A percentile compares a stretch with the other conserved stretches of the same genome.
Conservation (phyloP, 306 rosid genomes). For the Abrus precatorius region DNA sequence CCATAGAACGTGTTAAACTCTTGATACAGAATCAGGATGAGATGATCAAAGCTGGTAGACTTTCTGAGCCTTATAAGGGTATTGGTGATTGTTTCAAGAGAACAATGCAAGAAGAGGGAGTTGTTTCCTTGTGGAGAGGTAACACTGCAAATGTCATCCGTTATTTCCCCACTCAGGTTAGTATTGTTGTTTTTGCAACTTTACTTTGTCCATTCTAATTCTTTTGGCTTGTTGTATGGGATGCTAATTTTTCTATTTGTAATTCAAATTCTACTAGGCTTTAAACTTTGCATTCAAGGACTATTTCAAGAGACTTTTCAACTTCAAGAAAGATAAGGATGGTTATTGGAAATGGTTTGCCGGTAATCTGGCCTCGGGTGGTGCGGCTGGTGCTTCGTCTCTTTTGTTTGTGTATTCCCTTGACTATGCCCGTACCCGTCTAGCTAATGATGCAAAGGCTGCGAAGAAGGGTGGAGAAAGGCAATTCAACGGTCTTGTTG, state of each 20-base stretch:
- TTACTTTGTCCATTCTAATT: neutral
- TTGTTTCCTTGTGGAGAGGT: conserved; percentile 80
- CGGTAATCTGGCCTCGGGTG: conserved; percentile 89
- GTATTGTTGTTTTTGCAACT: neutral
- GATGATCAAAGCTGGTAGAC: conserved; percentile 83
- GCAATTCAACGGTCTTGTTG: conserved; percentile 81
- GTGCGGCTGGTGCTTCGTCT: conserved; percentile 91
- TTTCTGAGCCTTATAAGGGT: conserved; percentile 88
- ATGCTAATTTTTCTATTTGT: conserved; percentile 13
- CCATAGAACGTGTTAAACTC: conserved; percentile 87
- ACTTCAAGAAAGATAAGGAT: conserved; percentile 83
- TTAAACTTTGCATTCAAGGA: conserved; percentile 91
- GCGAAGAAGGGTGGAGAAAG: conserved; percentile 95
- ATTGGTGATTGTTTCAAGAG: conserved; percentile 84
- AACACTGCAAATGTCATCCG: conserved; percentile 91
- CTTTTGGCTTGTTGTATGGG: conserved; percentile 10
- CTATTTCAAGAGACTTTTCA: conserved; percentile 94
- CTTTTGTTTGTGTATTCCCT: conserved; percentile 78
- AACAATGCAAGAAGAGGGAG: conserved; percentile 72
- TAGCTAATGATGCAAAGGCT: conserved; percentile 80
- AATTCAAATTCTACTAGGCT: conserved; percentile 59
- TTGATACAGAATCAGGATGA: conserved; percentile 92
- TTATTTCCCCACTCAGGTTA: conserved; percentile 79
- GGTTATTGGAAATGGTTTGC: conserved; percentile 97
- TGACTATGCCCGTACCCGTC: conserved; percentile 89